Evolutionary conservation across 768 basidiomycete species (phyloP).

Genomic region (Tulasnella sp.): DNA sequence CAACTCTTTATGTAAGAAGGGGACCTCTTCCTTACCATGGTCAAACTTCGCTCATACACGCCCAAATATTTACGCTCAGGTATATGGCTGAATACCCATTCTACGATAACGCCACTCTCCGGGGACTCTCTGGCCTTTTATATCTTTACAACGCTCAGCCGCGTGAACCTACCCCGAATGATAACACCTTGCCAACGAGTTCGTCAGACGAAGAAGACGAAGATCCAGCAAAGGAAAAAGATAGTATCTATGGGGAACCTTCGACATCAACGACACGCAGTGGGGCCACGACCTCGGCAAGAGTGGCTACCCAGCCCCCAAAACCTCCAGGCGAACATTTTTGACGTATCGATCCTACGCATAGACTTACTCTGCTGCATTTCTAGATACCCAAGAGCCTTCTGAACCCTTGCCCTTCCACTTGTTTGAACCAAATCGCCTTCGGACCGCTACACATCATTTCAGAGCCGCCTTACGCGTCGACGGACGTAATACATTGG

Average conservation of each 20-base stretch:
- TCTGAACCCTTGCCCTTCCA: background rate
- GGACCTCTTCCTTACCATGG: background rate
- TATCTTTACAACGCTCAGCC: slow-evolving; percentile 41
- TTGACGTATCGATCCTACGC: background rate
- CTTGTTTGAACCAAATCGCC: background rate
- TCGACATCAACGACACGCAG: background rate
- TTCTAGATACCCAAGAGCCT: background rate
- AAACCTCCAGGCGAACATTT: background rate
- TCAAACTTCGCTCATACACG: background rate
- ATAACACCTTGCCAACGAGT: background rate
- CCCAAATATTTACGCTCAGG: slow-evolving; percentile 34
- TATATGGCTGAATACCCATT: slow-evolving; percentile 85
- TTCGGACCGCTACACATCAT: background rate
- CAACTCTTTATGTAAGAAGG: slow-evolving; percentile 71
- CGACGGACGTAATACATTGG: slow-evolving; percentile 17
- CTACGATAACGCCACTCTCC: slow-evolving; percentile 69
- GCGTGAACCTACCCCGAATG: background rate
- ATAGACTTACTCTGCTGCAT: background rate
- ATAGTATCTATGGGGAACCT: background rate
- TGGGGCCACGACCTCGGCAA: background rate
- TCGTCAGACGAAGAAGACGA: background rate
- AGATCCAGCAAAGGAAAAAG: background rate
- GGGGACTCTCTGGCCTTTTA: slow-evolving; percentile 75
- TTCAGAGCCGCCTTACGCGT: background rate
- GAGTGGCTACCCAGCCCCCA: background rate